phyloP scores from a whole-genome alignment of 2,329 filamentous ascomycete species.

The Graphilbum sp. region DNA sequence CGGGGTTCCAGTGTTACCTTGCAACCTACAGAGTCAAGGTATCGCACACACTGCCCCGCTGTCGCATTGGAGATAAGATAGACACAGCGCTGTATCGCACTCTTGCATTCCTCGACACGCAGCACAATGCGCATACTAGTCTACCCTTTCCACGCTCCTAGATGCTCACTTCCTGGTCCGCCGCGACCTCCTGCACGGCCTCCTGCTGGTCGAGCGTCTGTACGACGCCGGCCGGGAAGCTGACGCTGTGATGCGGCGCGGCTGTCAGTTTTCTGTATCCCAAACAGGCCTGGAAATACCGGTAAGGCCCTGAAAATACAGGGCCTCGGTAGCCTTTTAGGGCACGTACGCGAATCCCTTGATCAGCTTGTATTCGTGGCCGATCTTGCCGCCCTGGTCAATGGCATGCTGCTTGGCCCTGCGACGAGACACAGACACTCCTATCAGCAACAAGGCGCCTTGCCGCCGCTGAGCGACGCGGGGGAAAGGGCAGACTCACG shows the following conservation, averaged over 20 bases:
- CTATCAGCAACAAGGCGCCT: not conserved
- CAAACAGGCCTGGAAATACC: too few species aligned
- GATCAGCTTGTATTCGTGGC: slow-evolving; percentile 70
- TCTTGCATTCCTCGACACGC: not conserved
- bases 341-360: slow-evolving; percentile 80
- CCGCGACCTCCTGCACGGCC: slow-evolving; percentile 60
- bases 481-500: slow-evolving; percentile 28
- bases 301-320: not conserved
- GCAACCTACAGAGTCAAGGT: too few species aligned
- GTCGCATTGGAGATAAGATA: not conserved
- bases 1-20: too few species aligned
- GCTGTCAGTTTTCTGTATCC: too few species aligned
- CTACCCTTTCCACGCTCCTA: not conserved
- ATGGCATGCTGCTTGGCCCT: slow-evolving; percentile 63
- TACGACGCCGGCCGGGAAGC: slow-evolving; percentile 52
- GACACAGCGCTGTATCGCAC: not conserved
- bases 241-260: too few species aligned
- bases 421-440: not conserved
- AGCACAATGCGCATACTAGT: too few species aligned
- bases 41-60: too few species aligned
- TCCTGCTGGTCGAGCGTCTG: slow-evolving; percentile 49
- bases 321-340: not conserved
- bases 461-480: too few species aligned
- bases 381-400: slow-evolving; percentile 69
- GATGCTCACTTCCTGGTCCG: slow-evolving; percentile 53